Evolutionary conservation across 352 stramenopile species (phyloP).

Genomic region (Pythium rhizo-oryzae): DNA sequence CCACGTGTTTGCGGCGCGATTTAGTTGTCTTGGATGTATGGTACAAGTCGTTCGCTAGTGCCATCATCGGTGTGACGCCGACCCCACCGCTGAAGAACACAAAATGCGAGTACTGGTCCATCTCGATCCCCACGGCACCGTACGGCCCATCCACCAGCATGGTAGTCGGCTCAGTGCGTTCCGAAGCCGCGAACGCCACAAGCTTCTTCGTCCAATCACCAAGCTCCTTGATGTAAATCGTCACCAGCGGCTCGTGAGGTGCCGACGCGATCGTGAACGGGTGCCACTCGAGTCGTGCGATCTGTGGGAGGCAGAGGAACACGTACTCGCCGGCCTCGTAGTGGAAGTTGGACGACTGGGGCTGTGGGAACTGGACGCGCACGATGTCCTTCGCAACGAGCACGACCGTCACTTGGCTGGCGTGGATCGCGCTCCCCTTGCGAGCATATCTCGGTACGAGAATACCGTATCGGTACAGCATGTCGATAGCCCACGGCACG

Average conservation of each 20-base stretch:
- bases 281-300: constrained; percentile 83
- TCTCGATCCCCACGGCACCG: constrained; percentile 44
- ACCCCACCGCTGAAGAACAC: constrained; percentile 52
- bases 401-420: constrained; percentile 10
- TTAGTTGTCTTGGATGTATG: constrained; percentile 26
- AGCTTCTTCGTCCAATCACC: constrained; percentile 73
- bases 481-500: constrained; percentile 38
- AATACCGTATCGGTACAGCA: constrained; percentile 44
- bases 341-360: constrained; percentile 22
- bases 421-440: constrained; percentile 24
- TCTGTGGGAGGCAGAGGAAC: constrained; percentile 77
- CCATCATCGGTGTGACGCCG: constrained; percentile 55
- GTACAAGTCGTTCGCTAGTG: constrained; percentile 47
- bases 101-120: constrained; percentile 57
- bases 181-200: constrained; percentile 31
- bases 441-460: constrained; percentile 33
- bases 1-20: constrained; percentile 18
- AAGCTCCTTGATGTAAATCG: constrained; percentile 61
- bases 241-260: constrained; percentile 65
- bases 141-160: constrained; percentile 61
- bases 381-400: constrained; percentile 35
- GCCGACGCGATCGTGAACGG: constrained; percentile 87
- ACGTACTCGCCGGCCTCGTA: constrained; percentile 68
- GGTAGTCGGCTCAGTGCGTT: constrained; percentile 18
- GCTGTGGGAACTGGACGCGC: constrained; percentile 50